A percentile compares a stretch with the other conserved stretches of the same genome.
Conservation (phyloP, 306 rosid genomes). For the barrel medic (Medicago truncatula) region DNA sequence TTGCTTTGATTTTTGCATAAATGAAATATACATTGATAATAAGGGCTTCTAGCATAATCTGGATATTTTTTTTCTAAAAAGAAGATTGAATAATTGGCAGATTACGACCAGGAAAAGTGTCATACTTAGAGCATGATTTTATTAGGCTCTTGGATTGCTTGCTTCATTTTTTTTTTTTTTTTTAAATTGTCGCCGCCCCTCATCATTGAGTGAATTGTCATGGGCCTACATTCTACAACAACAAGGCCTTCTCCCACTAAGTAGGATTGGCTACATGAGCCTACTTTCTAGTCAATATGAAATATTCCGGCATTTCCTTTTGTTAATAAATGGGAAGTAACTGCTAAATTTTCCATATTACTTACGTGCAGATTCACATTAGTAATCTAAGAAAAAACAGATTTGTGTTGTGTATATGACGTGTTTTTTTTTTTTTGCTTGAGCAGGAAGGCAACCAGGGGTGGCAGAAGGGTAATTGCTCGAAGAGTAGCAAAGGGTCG, state of each 20-base stretch:
- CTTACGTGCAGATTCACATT: constrained; percentile 26
- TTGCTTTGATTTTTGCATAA: constrained; percentile 23
- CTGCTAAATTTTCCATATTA: constrained; percentile 8
- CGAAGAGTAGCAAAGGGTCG: constrained; percentile 93
- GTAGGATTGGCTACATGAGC: background rate
- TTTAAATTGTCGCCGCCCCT: background rate
- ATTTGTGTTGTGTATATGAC: constrained; percentile 10
- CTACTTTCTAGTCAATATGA: background rate
- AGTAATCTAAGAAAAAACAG: constrained; percentile 35
- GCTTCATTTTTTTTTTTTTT: constrained; percentile 24
- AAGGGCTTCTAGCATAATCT: constrained; percentile 25
- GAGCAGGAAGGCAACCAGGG: constrained; percentile 94
- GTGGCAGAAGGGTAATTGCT: constrained; percentile 90
- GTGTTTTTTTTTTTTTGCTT: constrained; percentile 39
- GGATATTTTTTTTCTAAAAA: background rate
- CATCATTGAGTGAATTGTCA: constrained; percentile 18
- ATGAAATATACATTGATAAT: background rate
- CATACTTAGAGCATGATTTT: constrained; percentile 26
- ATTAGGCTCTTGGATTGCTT: constrained; percentile 3
- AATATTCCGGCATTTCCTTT: constrained; percentile 8
- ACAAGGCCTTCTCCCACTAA: too few relatives aligned
- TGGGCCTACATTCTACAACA: background rate
- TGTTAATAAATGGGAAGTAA: constrained; percentile 1
- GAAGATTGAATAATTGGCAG: constrained; percentile 4
- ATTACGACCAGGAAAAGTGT: constrained; percentile 23